phyloP scores from a whole-genome alignment of 1,284 basidiomycete species.

The Rhodotorula sp. region DNA sequence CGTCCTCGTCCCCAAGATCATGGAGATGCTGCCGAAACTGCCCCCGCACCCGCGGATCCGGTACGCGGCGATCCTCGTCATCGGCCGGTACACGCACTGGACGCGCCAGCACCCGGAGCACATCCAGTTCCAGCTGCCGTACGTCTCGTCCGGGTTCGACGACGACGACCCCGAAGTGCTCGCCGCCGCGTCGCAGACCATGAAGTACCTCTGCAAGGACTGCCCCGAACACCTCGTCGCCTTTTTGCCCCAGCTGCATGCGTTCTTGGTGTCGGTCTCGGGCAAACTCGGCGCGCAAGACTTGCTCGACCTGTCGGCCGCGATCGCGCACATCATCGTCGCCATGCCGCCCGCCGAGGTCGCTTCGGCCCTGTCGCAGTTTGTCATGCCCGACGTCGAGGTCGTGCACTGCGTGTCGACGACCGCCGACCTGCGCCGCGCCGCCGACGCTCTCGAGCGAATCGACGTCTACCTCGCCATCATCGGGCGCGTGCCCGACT shows the following conservation, averaged over 20 bases:
- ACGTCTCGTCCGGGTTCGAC: slow-evolving; percentile 89
- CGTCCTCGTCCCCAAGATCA: slow-evolving; percentile 85
- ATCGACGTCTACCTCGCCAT: slow-evolving; percentile 82
- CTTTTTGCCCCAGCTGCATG: slow-evolving; percentile 86
- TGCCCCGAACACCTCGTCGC: slow-evolving; percentile 85
- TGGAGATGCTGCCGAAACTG: slow-evolving; percentile 88
- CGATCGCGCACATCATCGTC: slow-evolving; percentile 90
- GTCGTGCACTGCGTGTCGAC: slow-evolving; percentile 48
- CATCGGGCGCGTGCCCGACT: slow-evolving; percentile 73
- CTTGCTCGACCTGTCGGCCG: slow-evolving; percentile 86
- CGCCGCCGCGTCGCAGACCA: slow-evolving; percentile 91
- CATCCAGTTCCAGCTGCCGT: slow-evolving; percentile 80
- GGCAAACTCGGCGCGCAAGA: slow-evolving; percentile 80
- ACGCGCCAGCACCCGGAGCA: slow-evolving; percentile 85
- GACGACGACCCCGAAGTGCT: slow-evolving; percentile 64
- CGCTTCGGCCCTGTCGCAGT: slow-evolving; percentile 77
- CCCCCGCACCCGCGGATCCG: slow-evolving; percentile 88
- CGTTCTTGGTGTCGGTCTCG: slow-evolving; percentile 78
- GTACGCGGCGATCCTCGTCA: slow-evolving; percentile 92
- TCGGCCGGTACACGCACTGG: slow-evolving; percentile 97
- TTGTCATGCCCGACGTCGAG: slow-evolving; percentile 62
- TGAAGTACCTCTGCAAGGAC: slow-evolving; percentile 96
- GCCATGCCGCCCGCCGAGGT: slow-evolving; percentile 79
- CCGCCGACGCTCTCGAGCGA: slow-evolving; percentile 76
- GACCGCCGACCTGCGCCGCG: slow-evolving; percentile 7